A percentile compares a stretch with the other conserved stretches of the same genome.
phyloP scores from a whole-genome alignment of 2,329 filamentous ascomycete species.

The Sclerotinia nivalis region DNA sequence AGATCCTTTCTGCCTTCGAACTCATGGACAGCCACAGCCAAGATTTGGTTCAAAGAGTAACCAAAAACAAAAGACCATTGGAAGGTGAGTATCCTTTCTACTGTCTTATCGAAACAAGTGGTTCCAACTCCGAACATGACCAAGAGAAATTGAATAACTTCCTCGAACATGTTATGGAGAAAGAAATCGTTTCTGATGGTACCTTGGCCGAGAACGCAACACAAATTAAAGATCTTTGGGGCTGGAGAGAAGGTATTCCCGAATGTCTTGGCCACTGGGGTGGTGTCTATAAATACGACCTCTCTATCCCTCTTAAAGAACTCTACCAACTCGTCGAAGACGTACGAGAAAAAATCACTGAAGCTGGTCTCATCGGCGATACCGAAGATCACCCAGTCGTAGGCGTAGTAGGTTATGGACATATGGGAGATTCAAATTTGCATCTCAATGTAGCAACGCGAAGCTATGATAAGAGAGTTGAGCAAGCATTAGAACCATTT shows the following conservation, averaged over 20 bases:
- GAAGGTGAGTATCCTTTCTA: conserved; percentile 90
- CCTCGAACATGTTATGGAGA: conserved; percentile 86
- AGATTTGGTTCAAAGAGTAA: conserved; percentile 71
- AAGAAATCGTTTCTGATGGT: conserved; percentile 84
- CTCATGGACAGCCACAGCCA: conserved; percentile 91
- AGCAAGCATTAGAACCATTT: conserved; percentile 86
- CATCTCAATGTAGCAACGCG: conserved; percentile 88
- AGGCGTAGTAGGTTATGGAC: conserved; percentile 92
- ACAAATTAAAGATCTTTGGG: conserved; percentile 82
- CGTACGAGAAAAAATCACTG: conserved; percentile 68
- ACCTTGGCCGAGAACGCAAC: conserved; percentile 93
- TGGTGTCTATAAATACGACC: conserved; percentile 97
- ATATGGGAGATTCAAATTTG: conserved; percentile 96
- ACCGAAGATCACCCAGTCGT: conserved; percentile 76
- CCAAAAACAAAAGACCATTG: conserved; percentile 75
- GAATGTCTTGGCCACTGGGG: conserved; percentile 88
- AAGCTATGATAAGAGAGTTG: conserved; percentile 82
- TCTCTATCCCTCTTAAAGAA: conserved; percentile 86
- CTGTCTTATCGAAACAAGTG: conserved; percentile 93
- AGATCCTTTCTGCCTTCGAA: conserved; percentile 97
- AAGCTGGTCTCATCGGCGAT: conserved; percentile 75
- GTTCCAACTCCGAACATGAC: conserved; percentile 92
- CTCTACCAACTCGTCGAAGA: conserved; percentile 91
- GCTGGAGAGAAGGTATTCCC: conserved; percentile 89
- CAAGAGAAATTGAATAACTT: conserved; percentile 87